Percentiles rank a stretch among this genome's conserved stretches.
phyloP scores from a whole-genome alignment of 169 alveolate genomes.

The Hepatocystis sp. region DNA sequence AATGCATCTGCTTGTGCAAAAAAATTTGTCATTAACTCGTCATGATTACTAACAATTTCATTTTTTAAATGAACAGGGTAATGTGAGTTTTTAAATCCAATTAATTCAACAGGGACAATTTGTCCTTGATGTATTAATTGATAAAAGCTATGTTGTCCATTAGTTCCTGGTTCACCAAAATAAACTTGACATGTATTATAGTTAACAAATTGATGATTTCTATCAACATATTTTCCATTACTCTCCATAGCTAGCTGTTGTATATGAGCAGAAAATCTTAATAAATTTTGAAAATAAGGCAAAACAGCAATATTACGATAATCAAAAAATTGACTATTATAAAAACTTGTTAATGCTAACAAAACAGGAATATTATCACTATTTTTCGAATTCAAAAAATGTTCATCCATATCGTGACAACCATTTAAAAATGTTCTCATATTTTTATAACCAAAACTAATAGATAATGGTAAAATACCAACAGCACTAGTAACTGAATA shows the following conservation, averaged over 20 bases:
- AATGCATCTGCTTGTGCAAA: conserved; percentile 99
- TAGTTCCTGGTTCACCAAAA: conserved; percentile 99
- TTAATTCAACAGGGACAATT: conserved; percentile 97
- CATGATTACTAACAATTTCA: conserved; percentile 89
- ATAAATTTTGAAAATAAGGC: conserved; percentile 97
- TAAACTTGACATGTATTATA: conserved; percentile 94
- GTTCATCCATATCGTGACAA: conserved; percentile 92
- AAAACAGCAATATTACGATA: conserved; percentile 95
- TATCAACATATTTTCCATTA: conserved; percentile 94
- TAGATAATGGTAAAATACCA: conserved; percentile 97
- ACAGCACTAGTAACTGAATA: conserved; percentile 98
- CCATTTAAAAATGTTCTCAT: conserved; percentile 88
- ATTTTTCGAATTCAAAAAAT: conserved; percentile 86
- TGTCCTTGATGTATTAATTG: conserved; percentile 98
- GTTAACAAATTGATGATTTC: conserved; percentile 87
- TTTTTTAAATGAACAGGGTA: conserved; percentile 84
- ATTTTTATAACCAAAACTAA: conserved; percentile 93
- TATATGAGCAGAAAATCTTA: conserved; percentile 96
- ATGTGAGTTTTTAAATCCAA: conserved; percentile 96
- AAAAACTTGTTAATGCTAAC: conserved; percentile 96
- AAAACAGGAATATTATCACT: conserved; percentile 94
- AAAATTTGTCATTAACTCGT: conserved; percentile 98
- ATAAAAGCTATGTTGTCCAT: conserved; percentile 98
- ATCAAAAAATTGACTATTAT: conserved; percentile 93
- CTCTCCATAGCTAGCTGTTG: conserved; percentile 99